A percentile compares a stretch with the other conserved stretches of the same genome.
Evolutionary conservation across 2,329 filamentous ascomycete genomes (phyloP).

Genomic region (Sclerotinia minor): DNA sequence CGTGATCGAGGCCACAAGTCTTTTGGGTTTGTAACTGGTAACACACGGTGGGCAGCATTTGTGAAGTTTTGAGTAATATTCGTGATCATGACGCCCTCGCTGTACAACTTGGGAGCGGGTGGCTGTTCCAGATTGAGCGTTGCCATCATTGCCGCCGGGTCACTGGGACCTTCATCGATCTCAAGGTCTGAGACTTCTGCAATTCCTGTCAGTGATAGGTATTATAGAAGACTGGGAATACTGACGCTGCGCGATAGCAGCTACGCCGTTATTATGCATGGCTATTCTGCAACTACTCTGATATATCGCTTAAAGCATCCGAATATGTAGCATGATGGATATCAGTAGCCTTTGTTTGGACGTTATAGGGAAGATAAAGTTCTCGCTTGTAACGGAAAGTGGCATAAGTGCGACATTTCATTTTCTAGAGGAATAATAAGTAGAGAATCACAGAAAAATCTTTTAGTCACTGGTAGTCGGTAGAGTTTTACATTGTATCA

Average conservation of each 20-base stretch:
- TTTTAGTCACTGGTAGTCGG: background rate
- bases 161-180: conserved; percentile 35
- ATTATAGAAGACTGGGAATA: background rate
- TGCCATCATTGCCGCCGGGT: conserved; percentile 32
- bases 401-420: conserved; percentile 16
- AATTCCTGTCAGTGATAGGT: conserved; percentile 27
- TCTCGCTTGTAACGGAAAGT: conserved; percentile 19
- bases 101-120: conserved; percentile 40
- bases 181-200: conserved; percentile 37
- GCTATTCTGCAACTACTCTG: conserved; percentile 16
- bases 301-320: background rate
- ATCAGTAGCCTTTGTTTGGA: conserved; percentile 1
- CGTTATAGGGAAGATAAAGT: conserved; percentile 17
- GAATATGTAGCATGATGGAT: background rate
- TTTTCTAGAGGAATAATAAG: background rate
- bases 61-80: conserved; percentile 61
- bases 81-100: conserved; percentile 53
- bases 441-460: background rate
- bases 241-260: conserved; percentile 36
- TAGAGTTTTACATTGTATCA: background rate
- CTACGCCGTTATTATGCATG: conserved; percentile 36
- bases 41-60: conserved; percentile 54
- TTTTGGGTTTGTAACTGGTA: conserved; percentile 19
- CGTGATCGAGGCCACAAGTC: conserved; percentile 29
- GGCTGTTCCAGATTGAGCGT: conserved; percentile 36